Base-by-base conservation (phyloP, 306 rosid genomes). In the Rubus parviflorus region DNA sequence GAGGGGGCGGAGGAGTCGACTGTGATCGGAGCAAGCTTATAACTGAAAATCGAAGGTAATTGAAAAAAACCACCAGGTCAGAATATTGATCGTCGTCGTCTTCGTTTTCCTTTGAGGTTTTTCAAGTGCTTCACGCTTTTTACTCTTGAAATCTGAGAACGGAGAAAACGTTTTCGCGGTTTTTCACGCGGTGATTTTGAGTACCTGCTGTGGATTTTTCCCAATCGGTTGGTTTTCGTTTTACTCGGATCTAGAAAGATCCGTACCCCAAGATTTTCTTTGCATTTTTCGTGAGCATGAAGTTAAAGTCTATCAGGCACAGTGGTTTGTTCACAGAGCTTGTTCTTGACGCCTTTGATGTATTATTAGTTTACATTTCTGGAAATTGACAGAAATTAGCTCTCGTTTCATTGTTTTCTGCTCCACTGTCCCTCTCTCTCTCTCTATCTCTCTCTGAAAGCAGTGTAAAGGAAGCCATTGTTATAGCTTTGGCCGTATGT, bases 351-450 rank as follows among this genome's bases (percentile, higher is more conserved):
- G 68, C 77, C 46, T 62, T 46, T 8, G 43, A 30, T 48, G 12
- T 22, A 17, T 68, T 56, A 11, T 68, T 56, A 11, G 42, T 75
- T 72, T 47, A 8, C 52, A 49, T 71, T 61, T 71, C 56, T 63
- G 68, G 79, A 56, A 72, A 74, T 82, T 75, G 70, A 41, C 76
- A 62, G 14, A 65, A 67, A 63, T 70, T 75, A 71, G 85, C 66
- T 74, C 80, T 53, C 13, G 72, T 40, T 86, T 86, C 87, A 75
- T 86, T 80, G 85, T 77, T 77, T 75, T 80, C 77, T 40, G 85
- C 72, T 82, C 78, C 87, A 83, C 83, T 64, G 83, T 83, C 85
- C 53, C 75, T 82, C 80, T 86, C 89, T 74, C 78, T 65, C 40
- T 78, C 37, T 20, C 53, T 51, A 58, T 25, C 57, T 69, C 15